Conservation (phyloP, 2,329 filamentous ascomycete species). For the Dactylellina leptospora region DNA sequence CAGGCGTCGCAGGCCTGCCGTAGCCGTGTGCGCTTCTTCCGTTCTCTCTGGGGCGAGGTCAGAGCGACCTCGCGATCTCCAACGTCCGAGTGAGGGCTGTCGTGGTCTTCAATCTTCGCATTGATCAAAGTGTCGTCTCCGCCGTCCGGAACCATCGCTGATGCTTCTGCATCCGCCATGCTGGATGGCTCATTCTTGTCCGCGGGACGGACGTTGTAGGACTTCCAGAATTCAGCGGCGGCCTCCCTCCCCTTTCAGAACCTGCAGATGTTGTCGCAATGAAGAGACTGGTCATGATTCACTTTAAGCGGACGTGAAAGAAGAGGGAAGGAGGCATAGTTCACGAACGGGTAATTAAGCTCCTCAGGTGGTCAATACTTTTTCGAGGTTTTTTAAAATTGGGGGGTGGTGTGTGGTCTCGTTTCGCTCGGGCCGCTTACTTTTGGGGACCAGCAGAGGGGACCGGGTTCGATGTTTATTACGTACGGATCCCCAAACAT, state of each 20-base stretch:
- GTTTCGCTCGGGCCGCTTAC: constrained; percentile 53
- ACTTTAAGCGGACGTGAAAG: constrained; percentile 50
- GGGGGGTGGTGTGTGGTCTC: constrained; percentile 49
- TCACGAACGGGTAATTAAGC: constrained; percentile 54
- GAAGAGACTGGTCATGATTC: constrained; percentile 53
- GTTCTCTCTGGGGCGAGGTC: constrained; percentile 43
- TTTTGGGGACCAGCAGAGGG: constrained; percentile 12
- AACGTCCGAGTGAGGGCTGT: constrained; percentile 50
- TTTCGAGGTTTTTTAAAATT: constrained; percentile 48
- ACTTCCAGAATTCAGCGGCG: constrained; percentile 38
- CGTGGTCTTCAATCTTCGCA: constrained; percentile 46
- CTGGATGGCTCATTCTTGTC: constrained; percentile 52
- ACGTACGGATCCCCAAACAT: constrained; percentile 35
- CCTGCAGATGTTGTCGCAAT: constrained; percentile 52
- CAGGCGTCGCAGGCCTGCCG: constrained; percentile 53
- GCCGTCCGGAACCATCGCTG: constrained; percentile 48
- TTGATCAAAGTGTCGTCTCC: constrained; percentile 39
- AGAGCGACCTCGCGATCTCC: constrained; percentile 47
- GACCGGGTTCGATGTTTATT: constrained; percentile 16
- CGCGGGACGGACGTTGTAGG: constrained; percentile 37
- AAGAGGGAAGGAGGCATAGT: constrained; percentile 52
- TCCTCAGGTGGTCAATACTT: constrained; percentile 52
- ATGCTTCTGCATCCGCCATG: constrained; percentile 53
- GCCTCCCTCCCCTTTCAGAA: constrained; percentile 53
- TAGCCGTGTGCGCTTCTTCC: constrained; percentile 51